Evolutionary conservation across 2,329 filamentous ascomycete genomes (phyloP).

Genomic region (Diaporthe batatas): DNA sequence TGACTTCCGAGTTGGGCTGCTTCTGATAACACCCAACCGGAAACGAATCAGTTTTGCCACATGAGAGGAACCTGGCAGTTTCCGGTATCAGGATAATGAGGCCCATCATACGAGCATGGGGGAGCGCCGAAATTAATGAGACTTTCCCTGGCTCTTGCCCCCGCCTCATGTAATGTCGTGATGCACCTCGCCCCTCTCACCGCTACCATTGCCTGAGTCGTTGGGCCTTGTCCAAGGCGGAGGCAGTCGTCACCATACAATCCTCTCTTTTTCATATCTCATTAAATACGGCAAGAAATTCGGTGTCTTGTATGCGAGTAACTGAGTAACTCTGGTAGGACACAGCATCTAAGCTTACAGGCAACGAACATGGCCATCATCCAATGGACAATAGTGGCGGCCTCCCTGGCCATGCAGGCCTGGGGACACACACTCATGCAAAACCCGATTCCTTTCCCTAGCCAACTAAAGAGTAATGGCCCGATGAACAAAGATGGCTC

Average conservation of each 20-base stretch:
- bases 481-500: constrained; percentile 25
- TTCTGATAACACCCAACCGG: not conserved
- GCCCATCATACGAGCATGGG: not conserved
- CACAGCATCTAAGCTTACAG: not conserved
- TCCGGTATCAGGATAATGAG: not conserved
- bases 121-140: not conserved
- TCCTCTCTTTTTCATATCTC: not conserved
- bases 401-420: not conserved
- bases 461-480: constrained; percentile 7
- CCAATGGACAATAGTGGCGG: not conserved
- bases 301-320: accelerated
- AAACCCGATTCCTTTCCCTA: constrained; percentile 2
- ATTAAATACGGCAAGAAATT: not conserved
- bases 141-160: not conserved
- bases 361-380: not conserved
- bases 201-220: constrained; percentile 9
- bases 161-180: not conserved
- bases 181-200: not conserved
- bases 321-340: too few relatives aligned
- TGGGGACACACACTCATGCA: constrained; percentile 15
- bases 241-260: not conserved
- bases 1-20: not conserved
- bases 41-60: not conserved
- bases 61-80: too few relatives aligned
- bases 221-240: not conserved